Conservation (phyloP, 2,329 filamentous ascomycete species). For the Ilyonectria robusta region DNA sequence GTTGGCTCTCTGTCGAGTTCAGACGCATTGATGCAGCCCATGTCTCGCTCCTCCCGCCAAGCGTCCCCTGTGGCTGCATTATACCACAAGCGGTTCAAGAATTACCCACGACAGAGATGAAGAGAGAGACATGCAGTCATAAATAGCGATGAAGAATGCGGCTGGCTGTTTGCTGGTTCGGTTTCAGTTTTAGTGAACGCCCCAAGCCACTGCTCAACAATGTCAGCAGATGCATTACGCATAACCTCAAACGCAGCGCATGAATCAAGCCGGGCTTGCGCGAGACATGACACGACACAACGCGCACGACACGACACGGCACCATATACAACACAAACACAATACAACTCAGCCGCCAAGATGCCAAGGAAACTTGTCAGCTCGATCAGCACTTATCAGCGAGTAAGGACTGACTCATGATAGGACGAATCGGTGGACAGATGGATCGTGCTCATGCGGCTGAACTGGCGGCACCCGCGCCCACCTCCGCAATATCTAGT, state of each 20-base stretch:
- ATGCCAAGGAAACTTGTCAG: background rate
- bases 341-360: background rate
- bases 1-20: background rate
- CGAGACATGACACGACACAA: constrained; percentile 26
- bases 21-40: background rate
- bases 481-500: background rate
- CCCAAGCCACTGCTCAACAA: constrained; percentile 5
- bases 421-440: background rate
- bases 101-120: background rate
- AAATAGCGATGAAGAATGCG: constrained; percentile 8
- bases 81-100: background rate
- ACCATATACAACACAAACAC: background rate
- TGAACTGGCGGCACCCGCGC: constrained; percentile 7
- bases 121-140: background rate
- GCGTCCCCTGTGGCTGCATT: background rate
- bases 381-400: background rate
- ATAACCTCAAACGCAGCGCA: constrained; percentile 24
- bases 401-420: background rate
- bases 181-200: constrained; percentile 6
- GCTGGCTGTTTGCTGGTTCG: constrained; percentile 4
- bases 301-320: background rate
- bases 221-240: constrained; percentile 23
- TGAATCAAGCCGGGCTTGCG: constrained; percentile 21
- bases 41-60: constrained; percentile 8
- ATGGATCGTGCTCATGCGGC: background rate